A percentile compares a stretch with the other conserved stretches of the same genome.
These are phyloP conservation scores for Colletotrichum sp. DNA, from an alignment of 2,329 filamentous ascomycete species.

Conservation along the genomic window DNA sequence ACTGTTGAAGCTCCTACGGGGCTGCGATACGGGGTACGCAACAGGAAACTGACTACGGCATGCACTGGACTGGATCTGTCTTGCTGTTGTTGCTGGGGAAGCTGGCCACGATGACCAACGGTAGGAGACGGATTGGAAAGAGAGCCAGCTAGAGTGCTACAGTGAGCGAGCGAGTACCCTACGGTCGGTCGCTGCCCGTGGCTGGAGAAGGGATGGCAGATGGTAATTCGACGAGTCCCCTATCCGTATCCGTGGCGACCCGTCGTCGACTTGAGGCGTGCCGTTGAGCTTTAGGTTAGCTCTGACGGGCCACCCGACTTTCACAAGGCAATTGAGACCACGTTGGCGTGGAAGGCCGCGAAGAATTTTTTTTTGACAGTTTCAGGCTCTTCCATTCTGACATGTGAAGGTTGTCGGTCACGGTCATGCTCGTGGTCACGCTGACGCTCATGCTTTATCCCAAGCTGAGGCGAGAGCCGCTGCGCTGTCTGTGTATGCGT, in stretches of 20 bases:
- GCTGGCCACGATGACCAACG: background rate
- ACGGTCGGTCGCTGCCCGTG: background rate
- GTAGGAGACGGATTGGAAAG: background rate
- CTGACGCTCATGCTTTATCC: background rate
- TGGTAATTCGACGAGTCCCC: background rate
- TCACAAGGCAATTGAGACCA: slow-evolving; percentile 13
- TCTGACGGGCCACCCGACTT: background rate
- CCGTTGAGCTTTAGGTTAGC: background rate
- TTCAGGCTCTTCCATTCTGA: slow-evolving; percentile 14
- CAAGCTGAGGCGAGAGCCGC: background rate
- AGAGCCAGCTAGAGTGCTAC: background rate
- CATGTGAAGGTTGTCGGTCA: slow-evolving; percentile 13
- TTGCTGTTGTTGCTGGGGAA: background rate
- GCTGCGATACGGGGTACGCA: background rate
- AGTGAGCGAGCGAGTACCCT: background rate
- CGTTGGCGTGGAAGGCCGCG: background rate
- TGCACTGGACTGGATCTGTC: background rate
- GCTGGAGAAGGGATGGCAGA: slow-evolving; percentile 2
- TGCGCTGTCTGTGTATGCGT: background rate
- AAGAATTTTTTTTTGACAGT: slow-evolving; percentile 6
- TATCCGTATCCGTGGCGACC: background rate
- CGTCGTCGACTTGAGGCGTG: background rate
- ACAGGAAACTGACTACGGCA: background rate
- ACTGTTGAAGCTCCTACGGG: background rate
- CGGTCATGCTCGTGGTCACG: background rate